A percentile compares a stretch with the other conserved stretches of the same genome.
Conservation (phyloP, 129 eudicot species). For the Saposhnikovia divaricata region DNA sequence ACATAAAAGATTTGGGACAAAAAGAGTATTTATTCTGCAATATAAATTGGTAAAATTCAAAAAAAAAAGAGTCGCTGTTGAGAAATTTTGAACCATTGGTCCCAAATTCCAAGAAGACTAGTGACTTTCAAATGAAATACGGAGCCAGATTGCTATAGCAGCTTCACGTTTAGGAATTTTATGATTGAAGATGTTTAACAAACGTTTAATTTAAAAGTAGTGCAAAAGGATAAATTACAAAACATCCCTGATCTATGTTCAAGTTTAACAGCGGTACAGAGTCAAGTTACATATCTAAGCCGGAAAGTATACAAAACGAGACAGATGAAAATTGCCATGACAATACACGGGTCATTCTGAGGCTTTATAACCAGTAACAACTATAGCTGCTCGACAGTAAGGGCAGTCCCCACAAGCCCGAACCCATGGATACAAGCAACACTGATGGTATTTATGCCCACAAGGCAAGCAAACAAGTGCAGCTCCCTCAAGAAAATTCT, state of each 20-base stretch:
- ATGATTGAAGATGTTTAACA: no score
- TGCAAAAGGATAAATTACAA: background rate
- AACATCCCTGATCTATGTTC: background rate
- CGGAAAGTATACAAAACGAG: background rate
- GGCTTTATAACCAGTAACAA: constrained; percentile 13
- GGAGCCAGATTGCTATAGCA: background rate
- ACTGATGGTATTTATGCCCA: constrained; percentile 60
- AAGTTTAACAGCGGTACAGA: background rate
- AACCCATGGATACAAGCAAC: constrained; percentile 85
- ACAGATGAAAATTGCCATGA: background rate
- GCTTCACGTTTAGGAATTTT: background rate
- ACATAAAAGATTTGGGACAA: no score
- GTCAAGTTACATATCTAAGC: background rate
- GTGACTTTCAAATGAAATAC: no score
- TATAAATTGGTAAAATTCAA: no score
- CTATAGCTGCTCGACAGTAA: constrained; percentile 54
- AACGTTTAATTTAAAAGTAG: background rate
- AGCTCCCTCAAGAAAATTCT: constrained; percentile 56
- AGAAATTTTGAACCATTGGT: background rate
- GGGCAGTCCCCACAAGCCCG: constrained; percentile 85
- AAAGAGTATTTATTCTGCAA: no score
- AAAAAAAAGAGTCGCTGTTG: no score
- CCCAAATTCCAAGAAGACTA: background rate
- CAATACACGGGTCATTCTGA: background rate
- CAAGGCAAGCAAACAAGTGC: constrained; percentile 51